Evolutionary conservation across 202 grass and related monocot genomes (phyloP).

Genomic region (Alloteropsis angusta): DNA sequence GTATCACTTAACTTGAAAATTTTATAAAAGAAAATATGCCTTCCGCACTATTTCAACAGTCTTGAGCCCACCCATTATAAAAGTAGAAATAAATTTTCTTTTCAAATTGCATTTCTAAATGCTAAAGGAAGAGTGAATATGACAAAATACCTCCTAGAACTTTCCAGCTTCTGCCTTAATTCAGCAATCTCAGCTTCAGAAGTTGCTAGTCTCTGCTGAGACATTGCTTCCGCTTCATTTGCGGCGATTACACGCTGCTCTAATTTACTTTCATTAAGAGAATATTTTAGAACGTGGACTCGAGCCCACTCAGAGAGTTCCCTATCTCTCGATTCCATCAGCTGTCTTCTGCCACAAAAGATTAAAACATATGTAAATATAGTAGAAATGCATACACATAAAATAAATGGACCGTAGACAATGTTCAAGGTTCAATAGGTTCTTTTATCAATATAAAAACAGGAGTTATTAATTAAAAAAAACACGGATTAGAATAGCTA

Average conservation of each 20-base stretch:
- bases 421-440: neutral
- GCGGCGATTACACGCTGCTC: slow-evolving; percentile 71
- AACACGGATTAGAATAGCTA: neutral
- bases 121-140: slow-evolving; percentile 3
- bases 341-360: slow-evolving; percentile 55
- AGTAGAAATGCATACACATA: neutral
- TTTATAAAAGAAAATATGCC: slow-evolving; percentile 25
- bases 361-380: neutral
- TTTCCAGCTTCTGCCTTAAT: slow-evolving; percentile 60
- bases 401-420: slow-evolving; percentile 3
- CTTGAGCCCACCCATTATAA: slow-evolving; percentile 12
- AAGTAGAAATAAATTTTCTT: neutral
- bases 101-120: slow-evolving; percentile 3
- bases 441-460: neutral
- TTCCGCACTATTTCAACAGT: slow-evolving; percentile 4
- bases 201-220: slow-evolving; percentile 63
- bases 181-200: slow-evolving; percentile 81
- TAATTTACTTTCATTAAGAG: slow-evolving; percentile 78
- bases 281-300: slow-evolving; percentile 56
- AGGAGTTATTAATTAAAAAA: neutral
- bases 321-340: slow-evolving; percentile 51
- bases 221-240: slow-evolving; percentile 84
- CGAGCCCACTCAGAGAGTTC: slow-evolving; percentile 64
- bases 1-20: slow-evolving; percentile 16
- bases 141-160: slow-evolving; percentile 48